Evolutionary conservation across 331 rosid species (phyloP).

Genomic region (Quercus phellos): DNA sequence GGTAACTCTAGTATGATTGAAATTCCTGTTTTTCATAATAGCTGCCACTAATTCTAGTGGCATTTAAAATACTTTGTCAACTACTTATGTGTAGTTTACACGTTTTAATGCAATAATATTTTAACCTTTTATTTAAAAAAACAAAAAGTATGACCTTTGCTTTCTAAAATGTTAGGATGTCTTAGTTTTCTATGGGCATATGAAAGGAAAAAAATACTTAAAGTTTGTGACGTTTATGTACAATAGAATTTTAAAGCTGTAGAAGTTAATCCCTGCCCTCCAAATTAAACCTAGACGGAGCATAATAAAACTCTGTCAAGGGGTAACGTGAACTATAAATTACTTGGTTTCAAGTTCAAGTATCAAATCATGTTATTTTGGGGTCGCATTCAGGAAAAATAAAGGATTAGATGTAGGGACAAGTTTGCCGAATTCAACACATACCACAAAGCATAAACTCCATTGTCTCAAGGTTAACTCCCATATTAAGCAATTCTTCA

Average conservation of each 20-base stretch:
- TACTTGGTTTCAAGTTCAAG: background rate
- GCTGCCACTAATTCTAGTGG: too few species aligned
- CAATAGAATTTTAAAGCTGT: too few species aligned
- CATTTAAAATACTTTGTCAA: too few species aligned
- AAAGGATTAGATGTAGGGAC: conserved; percentile 25
- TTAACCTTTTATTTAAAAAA: too few species aligned
- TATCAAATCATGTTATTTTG: conserved; percentile 23
- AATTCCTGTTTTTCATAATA: too few species aligned
- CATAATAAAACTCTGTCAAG: background rate
- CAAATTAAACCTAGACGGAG: background rate
- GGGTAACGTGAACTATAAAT: background rate
- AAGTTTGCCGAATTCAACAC: conserved; percentile 24
- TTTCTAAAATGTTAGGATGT: background rate
- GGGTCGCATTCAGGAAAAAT: conserved; percentile 17
- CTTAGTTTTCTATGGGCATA: background rate
- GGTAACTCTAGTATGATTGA: too few species aligned
- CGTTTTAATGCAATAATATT: too few species aligned
- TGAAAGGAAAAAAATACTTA: too few species aligned
- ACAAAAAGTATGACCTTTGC: too few species aligned
- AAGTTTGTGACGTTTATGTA: too few species aligned
- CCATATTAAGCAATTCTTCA: conserved; percentile 35
- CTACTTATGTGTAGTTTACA: too few species aligned
- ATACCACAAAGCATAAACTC: conserved; percentile 6
- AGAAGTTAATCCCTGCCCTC: background rate
- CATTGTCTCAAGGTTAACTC: conserved; percentile 19